phyloP scores from a whole-genome alignment of 129 eudicot species.

The Flaveria sonorensis region DNA sequence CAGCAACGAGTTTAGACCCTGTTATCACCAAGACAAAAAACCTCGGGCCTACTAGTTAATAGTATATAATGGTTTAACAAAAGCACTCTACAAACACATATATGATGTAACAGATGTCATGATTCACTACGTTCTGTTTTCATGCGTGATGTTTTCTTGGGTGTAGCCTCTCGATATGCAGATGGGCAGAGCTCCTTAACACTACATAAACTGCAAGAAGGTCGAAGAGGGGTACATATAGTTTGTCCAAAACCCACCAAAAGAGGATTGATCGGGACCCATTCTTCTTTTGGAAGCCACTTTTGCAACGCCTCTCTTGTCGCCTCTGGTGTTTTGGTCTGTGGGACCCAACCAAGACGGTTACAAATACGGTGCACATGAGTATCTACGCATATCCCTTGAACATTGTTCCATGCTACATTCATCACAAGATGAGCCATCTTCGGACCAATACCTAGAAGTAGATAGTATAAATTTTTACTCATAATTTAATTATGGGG shows the following conservation, averaged over 20 bases:
- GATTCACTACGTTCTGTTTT: constrained; percentile 20
- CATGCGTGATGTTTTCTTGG: constrained; percentile 40
- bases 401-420: constrained; percentile 87
- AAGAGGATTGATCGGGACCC: constrained; percentile 92
- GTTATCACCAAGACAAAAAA: background rate
- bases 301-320: constrained; percentile 72
- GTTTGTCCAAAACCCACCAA: constrained; percentile 99
- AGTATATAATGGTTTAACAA: background rate
- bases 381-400: constrained; percentile 99
- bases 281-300: constrained; percentile 98
- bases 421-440: constrained; percentile 99
- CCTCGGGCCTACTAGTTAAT: constrained; percentile 1
- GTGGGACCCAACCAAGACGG: constrained; percentile 96
- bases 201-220: constrained; percentile 65
- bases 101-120: background rate
- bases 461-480: constrained; percentile 15
- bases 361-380: constrained; percentile 96
- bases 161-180: constrained; percentile 66
- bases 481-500: no score
- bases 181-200: constrained; percentile 70
- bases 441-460: constrained; percentile 96
- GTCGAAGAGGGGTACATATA: constrained; percentile 81
- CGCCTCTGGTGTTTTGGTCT: constrained; percentile 78
- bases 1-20: constrained; percentile 11
- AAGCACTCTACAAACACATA: constrained; percentile 6